Conservation (phyloP, 768 basidiomycete genomes). For the Russula lepida region DNA sequence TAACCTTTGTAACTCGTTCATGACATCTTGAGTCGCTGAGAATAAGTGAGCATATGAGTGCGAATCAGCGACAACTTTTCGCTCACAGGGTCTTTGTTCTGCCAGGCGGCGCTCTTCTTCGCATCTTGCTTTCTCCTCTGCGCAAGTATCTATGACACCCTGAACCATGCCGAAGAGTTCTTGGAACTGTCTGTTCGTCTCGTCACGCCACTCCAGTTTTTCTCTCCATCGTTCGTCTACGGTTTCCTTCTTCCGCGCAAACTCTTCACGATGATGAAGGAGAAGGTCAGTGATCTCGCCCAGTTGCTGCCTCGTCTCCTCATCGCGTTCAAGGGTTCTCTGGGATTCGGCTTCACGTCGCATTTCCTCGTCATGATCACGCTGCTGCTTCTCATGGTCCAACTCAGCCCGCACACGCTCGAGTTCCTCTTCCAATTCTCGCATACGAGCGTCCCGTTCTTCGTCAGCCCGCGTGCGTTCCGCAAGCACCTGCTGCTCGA, state of each 20-base stretch:
- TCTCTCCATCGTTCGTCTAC: conserved; percentile 57
- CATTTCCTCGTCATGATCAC: conserved; percentile 52
- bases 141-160: conserved; percentile 48
- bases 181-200: conserved; percentile 49
- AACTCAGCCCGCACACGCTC: conserved; percentile 48
- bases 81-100: conserved; percentile 49
- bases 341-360: conserved; percentile 50
- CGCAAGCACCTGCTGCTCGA: conserved; percentile 11
- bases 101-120: conserved; percentile 47
- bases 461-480: conserved; percentile 29
- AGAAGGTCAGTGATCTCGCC: conserved; percentile 65
- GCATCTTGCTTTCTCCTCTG: conserved; percentile 39
- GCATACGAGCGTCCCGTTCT: conserved; percentile 48
- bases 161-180: conserved; percentile 56
- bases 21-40: conserved; percentile 49
- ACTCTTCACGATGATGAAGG: conserved; percentile 54
- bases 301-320: conserved; percentile 51
- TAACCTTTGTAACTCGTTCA: conserved; percentile 50
- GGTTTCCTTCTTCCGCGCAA: conserved; percentile 48
- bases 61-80: neutral
- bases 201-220: conserved; percentile 48
- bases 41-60: conserved; percentile 16
- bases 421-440: conserved; percentile 56
- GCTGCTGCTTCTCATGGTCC: conserved; percentile 51
- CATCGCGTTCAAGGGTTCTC: conserved; percentile 52